A percentile compares a stretch with the other conserved stretches of the same genome.
Conservation (phyloP, 2,329 filamentous ascomycete species). For the Neopestalotiopsis sp. region DNA sequence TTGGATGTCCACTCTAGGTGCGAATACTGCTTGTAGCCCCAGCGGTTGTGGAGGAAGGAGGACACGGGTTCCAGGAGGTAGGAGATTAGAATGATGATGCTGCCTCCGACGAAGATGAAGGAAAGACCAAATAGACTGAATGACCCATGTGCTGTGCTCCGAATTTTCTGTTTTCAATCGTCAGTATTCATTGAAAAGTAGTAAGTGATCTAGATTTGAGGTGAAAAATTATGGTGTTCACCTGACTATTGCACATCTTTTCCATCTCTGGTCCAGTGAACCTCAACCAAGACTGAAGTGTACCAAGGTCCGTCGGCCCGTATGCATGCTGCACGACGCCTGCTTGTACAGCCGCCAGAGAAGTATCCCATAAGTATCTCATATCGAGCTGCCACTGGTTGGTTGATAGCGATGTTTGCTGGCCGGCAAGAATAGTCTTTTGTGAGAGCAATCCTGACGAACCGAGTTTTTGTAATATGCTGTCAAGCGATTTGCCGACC, state of each 20-base stretch:
- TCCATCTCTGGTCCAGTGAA: neutral
- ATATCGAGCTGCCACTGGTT: neutral
- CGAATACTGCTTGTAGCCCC: constrained; percentile 21
- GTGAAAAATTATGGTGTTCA: neutral
- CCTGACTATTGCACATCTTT: neutral
- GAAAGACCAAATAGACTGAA: constrained; percentile 34
- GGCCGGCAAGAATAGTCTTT: neutral
- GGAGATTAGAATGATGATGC: constrained; percentile 23
- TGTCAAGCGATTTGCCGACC: neutral
- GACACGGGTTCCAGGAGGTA: constrained; percentile 24
- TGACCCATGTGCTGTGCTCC: constrained; percentile 25
- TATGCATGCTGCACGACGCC: neutral
- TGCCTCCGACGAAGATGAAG: constrained; percentile 27
- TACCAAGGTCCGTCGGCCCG: neutral
- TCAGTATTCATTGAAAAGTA: no score
- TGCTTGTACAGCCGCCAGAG: neutral
- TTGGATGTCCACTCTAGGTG: constrained; percentile 31
- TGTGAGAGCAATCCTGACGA: neutral
- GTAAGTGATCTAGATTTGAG: no score
- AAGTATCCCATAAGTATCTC: neutral
- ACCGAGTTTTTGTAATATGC: neutral
- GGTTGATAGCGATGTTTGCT: neutral
- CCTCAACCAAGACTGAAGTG: neutral
- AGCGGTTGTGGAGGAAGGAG: constrained; percentile 18
- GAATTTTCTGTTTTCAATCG: constrained; percentile 28